Evolutionary conservation across 495 filamentous ascomycete species (phyloP).

Genomic region (Xylaria telfairii): DNA sequence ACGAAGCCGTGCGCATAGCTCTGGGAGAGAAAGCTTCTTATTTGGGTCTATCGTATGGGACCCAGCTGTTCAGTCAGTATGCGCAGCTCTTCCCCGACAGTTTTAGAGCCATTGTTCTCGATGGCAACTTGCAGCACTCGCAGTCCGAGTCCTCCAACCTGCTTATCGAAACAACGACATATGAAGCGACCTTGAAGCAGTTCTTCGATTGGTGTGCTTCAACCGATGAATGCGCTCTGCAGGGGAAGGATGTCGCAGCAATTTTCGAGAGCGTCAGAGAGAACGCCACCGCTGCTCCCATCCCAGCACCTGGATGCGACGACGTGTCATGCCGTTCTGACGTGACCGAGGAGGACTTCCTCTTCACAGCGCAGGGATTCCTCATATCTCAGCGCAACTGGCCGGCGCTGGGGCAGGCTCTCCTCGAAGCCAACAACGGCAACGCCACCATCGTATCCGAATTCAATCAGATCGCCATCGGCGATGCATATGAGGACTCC

Average conservation of each 20-base stretch:
- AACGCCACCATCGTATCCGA: conserved; percentile 40
- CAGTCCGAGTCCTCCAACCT: conserved; percentile 38
- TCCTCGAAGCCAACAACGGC: conserved; percentile 37
- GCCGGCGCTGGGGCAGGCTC: conserved; percentile 30
- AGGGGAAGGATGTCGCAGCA: conserved; percentile 36
- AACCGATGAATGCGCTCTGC: conserved; percentile 36
- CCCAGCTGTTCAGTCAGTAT: conserved; percentile 55
- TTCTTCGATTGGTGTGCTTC: conserved; percentile 47
- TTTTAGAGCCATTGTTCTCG: conserved; percentile 37
- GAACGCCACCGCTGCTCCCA: conserved; percentile 37
- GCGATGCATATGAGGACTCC: conserved; percentile 34
- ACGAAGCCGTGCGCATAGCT: conserved; percentile 51
- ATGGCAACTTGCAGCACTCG: conserved; percentile 46
- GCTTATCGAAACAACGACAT: conserved; percentile 36
- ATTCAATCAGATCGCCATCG: conserved; percentile 30
- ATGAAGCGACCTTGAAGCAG: conserved; percentile 41
- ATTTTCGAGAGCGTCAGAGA: conserved; percentile 36
- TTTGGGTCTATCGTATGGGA: conserved; percentile 62
- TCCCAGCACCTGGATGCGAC: conserved; percentile 43
- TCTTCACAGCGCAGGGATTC: conserved; percentile 32
- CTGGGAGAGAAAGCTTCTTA: conserved; percentile 42
- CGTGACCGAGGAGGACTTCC: conserved; percentile 29
- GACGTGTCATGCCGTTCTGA: conserved; percentile 31
- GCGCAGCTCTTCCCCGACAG: conserved; percentile 42
- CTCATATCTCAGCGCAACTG: conserved; percentile 30